Base-by-base conservation (phyloP, 2,329 filamentous ascomycete genomes). In the Plenodomus tracheiphilus region DNA sequence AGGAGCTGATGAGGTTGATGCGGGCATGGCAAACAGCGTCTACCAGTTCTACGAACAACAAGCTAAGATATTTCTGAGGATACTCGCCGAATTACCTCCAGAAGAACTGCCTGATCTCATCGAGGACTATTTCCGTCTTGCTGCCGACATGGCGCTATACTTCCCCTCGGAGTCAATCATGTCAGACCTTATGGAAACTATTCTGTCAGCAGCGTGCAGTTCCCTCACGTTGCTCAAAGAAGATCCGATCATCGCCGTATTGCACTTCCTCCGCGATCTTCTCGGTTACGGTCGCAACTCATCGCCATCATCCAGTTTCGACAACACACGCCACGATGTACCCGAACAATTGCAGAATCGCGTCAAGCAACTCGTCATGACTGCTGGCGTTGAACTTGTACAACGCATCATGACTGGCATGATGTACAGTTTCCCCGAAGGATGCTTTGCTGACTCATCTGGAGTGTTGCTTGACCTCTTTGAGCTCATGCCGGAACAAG, bases 391-490 rank as follows among this genome's bases (percentile, higher is more conserved):
- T 64, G 77, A 85, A 47, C 79, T 99, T 21, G 86, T 94, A 7
- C 93, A 96, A 74, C 88, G 92, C 56, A 86, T 96, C 49, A 81
- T 99, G 77, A 94, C 92, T 1, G 94, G 94, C 51, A 96, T 99
- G 92, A 97, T 99, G 93, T 97, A 97, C 71, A 95, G 88, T 0
- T 99, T 99, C 75, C 95, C 94, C 0, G 85, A 89, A 37, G 94
- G 97, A 71, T 97, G 92, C 75, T 96, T 97, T 67, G 87, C 92
- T 0, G 94, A 99, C 68, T 92, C 91, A 15, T 96, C 91, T 41
- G 92, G 91, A 4, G 90, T 96, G n/a, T 76, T 99, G 43, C 84
- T 99, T 51, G 86, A 87, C 3, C 80, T 97, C 56, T 96, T 99
- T 68, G 88, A 96, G 70, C 77, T 97, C 35, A 79, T 95, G 66